phyloP scores from a whole-genome alignment of 192 early-diverging fungal genomes.

The Coemansia sp. region DNA sequence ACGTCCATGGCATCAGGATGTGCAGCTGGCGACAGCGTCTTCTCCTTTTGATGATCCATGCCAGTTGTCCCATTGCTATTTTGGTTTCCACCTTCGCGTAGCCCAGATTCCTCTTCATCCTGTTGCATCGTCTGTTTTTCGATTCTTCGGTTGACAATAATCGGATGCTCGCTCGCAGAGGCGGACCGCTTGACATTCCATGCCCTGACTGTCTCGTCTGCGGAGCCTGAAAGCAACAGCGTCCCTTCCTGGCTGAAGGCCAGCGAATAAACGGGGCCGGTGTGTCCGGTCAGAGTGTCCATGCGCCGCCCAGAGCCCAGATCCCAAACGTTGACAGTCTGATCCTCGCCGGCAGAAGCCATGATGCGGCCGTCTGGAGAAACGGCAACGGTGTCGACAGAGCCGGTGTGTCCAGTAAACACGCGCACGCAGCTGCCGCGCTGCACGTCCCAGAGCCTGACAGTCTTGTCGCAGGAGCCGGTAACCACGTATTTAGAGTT shows the following conservation, averaged over 20 bases:
- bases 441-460: constrained; percentile 93
- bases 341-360: constrained; percentile 78
- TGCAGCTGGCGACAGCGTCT: background rate
- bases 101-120: background rate
- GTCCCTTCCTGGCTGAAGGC: constrained; percentile 80
- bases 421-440: constrained; percentile 85
- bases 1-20: constrained; percentile 32
- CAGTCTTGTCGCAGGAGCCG: constrained; percentile 85
- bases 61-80: background rate
- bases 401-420: constrained; percentile 82
- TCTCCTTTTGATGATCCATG: constrained; percentile 1
- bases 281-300: constrained; percentile 84
- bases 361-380: constrained; percentile 89
- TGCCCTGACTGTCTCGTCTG: constrained; percentile 85
- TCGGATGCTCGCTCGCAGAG: constrained; percentile 38
- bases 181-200: constrained; percentile 81
- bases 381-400: constrained; percentile 81
- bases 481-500: constrained; percentile 94
- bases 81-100: background rate
- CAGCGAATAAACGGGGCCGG: constrained; percentile 77
- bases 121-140: constrained; percentile 11
- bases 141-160: constrained; percentile 28
- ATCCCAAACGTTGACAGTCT: constrained; percentile 86
- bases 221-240: constrained; percentile 78
- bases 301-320: constrained; percentile 78